These are phyloP conservation scores for Rhodotorula taiwanensis DNA, from an alignment of 768 basidiomycete genomes.

Conservation along the genomic window DNA sequence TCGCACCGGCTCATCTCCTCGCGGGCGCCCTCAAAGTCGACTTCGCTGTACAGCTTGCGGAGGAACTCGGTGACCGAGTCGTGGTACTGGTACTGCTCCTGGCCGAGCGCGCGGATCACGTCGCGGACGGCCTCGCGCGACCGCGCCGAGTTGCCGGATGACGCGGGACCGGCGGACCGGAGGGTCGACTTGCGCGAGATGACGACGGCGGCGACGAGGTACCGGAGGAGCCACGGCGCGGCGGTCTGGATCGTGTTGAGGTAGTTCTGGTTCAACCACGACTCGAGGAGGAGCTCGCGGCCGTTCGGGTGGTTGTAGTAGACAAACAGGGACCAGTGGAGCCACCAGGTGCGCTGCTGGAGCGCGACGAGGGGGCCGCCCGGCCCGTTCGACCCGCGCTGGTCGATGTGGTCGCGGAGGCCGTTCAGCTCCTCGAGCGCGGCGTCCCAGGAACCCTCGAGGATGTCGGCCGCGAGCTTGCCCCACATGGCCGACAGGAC, in stretches of 20 bases:
- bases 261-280: constrained; percentile 91
- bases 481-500: constrained; percentile 98
- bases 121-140: constrained; percentile 62
- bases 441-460: constrained; percentile 89
- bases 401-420: constrained; percentile 85
- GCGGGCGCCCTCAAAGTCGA: constrained; percentile 94
- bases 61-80: constrained; percentile 91
- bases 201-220: constrained; percentile 86
- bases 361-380: constrained; percentile 66
- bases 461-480: constrained; percentile 92
- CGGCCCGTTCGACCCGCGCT: constrained; percentile 49
- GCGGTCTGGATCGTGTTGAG: constrained; percentile 98
- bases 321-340: constrained; percentile 96
- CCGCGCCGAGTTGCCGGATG: constrained; percentile 37
- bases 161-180: constrained; percentile 42
- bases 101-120: constrained; percentile 86
- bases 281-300: constrained; percentile 84
- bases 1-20: constrained; percentile 43
- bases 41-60: constrained; percentile 86
- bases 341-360: constrained; percentile 90
- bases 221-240: constrained; percentile 87
- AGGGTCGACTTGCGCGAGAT: constrained; percentile 70
- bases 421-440: constrained; percentile 92
- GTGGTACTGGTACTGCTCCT: constrained; percentile 90
- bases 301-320: constrained; percentile 96